Evolutionary conservation across 202 grass and related monocot species (phyloP), one percentile per base, ranked within the genome.

Genomic region (Carex sylvatica): DNA sequence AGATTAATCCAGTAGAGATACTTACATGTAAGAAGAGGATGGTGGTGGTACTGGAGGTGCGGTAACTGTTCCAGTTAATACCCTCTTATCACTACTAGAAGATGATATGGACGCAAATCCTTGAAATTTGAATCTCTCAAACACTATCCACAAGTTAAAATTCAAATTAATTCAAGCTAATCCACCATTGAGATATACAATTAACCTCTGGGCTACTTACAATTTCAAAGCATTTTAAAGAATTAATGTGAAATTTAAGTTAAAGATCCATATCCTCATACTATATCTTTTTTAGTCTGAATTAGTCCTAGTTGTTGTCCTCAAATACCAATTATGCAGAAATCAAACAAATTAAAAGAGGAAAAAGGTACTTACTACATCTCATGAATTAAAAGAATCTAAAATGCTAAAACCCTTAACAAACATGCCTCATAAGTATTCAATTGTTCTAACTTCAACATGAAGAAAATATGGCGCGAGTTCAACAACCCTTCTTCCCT

Each of bases 21-120:
- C 89, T 92, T 85, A 99, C 96, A 99, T 65, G 61, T 89, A 92
- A 7, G 96, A 86, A 47, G 92, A 71, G 1, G 89, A 74, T 2
- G 96, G 88, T 23, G 91, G 83, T 23, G 91, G 82, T 64, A 88
- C 66, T n/a, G 96, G 91, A 85, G 84, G 88, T 80, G 90, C 61
- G 31, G 74, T 59, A 52, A 87, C 84, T 7, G 85, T 93, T 79
- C 74, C 91, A 6, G 89, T 93, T 66, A 91, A 93, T 52, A 79
- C 64, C 64, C 87, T 84, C 59, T 91, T 86, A 42, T 84, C 84
- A 42, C 18, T 88, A 79, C 47, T 68, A 31, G 85, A 91, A 56
- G 93, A 95, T 35, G 93, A 95, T 40, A 92, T n/a, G 20, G 89
- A 93, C 54, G 91, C 92, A 87, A 96, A 92, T 80, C 75, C 89